phyloP scores from a whole-genome alignment of 164 flowering plant genomes.

The Chimonanthus praecox region DNA sequence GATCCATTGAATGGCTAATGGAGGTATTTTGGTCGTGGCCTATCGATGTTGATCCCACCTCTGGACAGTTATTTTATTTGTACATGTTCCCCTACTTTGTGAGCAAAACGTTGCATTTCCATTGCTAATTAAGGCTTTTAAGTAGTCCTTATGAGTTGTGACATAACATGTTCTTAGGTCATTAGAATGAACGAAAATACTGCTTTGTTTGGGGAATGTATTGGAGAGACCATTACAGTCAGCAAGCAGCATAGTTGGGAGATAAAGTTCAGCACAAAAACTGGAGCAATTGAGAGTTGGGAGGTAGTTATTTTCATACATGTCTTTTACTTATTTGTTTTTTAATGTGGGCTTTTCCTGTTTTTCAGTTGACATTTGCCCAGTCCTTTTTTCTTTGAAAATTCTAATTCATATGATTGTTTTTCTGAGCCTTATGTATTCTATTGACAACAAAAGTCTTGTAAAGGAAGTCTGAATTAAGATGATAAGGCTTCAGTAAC shows the following conservation, averaged over 20 bases:
- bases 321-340: neutral
- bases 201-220: conserved; percentile 31
- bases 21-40: neutral
- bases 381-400: neutral
- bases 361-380: neutral
- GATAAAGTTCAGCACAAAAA: conserved; percentile 47
- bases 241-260: conserved; percentile 50
- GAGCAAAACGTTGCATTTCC: neutral
- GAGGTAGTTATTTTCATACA: conserved; percentile 46
- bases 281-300: conserved; percentile 82
- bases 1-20: neutral
- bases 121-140: neutral
- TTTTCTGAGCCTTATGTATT: neutral
- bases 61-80: neutral
- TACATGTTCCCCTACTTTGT: neutral
- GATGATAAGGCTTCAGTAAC: too few species aligned
- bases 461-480: too few species aligned
- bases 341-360: neutral
- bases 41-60: neutral
- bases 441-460: neutral
- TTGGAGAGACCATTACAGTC: conserved; percentile 44
- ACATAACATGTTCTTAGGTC: conserved; percentile 35
- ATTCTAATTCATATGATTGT: neutral
- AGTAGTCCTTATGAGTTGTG: neutral
- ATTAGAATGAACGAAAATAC: conserved; percentile 34